Conservation (phyloP, 2,329 filamentous ascomycete species). For the Polychaeton citri region DNA sequence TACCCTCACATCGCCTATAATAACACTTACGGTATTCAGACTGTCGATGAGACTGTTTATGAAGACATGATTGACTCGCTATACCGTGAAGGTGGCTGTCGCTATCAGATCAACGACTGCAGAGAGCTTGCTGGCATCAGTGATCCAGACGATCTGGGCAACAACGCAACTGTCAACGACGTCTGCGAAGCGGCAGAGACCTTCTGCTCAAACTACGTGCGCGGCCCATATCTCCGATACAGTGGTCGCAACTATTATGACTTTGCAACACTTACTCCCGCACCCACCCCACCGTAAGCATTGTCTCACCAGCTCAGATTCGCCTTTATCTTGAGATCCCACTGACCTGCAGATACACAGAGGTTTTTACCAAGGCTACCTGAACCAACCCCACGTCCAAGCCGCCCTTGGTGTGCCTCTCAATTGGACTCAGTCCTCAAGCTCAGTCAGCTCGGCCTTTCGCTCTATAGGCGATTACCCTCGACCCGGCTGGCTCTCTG, state of each 20-base stretch:
- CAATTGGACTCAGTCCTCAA: constrained; percentile 38
- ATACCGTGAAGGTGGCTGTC: constrained; percentile 36
- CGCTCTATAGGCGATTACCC: constrained; percentile 34
- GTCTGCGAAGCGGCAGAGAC: constrained; percentile 32
- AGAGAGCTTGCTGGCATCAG: constrained; percentile 31
- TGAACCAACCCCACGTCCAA: constrained; percentile 44
- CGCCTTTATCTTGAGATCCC: too few relatives aligned
- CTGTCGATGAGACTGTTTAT: constrained; percentile 36
- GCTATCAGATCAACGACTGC: constrained; percentile 40
- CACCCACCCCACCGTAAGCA: constrained; percentile 19
- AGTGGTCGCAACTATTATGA: constrained; percentile 43
- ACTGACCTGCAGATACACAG: too few relatives aligned
- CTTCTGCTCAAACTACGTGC: constrained; percentile 34
- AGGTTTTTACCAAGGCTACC: constrained; percentile 39
- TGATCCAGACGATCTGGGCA: constrained; percentile 36
- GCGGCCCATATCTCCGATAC: constrained; percentile 29
- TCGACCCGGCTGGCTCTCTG: constrained; percentile 33
- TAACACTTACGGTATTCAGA: constrained; percentile 43
- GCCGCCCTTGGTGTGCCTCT: constrained; percentile 42
- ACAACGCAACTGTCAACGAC: constrained; percentile 24
- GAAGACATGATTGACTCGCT: constrained; percentile 32
- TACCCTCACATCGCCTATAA: constrained; percentile 41
- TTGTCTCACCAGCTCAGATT: too few relatives aligned
- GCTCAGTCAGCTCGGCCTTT: constrained; percentile 35
- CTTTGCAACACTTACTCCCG: constrained; percentile 36